Evolutionary conservation across 192 early-diverging fungal species (phyloP).

Genomic region (Dissophora ornata): DNA sequence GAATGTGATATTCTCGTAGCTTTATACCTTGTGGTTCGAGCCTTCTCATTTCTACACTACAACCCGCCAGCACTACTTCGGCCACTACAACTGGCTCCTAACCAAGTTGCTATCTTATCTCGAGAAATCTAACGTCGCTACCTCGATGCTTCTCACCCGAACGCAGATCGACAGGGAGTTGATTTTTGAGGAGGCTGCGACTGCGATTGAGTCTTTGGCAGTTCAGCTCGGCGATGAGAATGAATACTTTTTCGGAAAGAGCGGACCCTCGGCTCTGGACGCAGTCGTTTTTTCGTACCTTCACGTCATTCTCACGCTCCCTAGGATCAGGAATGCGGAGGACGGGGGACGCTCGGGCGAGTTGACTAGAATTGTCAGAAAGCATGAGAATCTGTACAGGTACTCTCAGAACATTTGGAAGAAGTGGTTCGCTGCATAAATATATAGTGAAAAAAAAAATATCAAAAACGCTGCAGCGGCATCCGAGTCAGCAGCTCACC

Average conservation of each 20-base stretch:
- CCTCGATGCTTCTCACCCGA: conserved; percentile 47
- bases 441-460: too few species aligned
- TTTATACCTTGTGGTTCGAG: conserved; percentile 53
- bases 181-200: conserved; percentile 48
- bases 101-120: conserved; percentile 18
- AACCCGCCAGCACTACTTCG: conserved; percentile 49
- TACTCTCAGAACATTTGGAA: conserved; percentile 54
- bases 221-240: conserved; percentile 19
- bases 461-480: too few species aligned
- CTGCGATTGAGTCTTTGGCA: conserved; percentile 32
- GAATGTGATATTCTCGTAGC: too few species aligned
- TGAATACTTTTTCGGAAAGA: conserved; percentile 52
- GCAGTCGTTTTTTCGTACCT: conserved; percentile 47
- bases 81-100: conserved; percentile 35
- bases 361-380: conserved; percentile 41
- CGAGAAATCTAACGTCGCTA: conserved; percentile 32
- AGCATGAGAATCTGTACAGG: conserved; percentile 38
- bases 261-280: conserved; percentile 31
- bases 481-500: too few species aligned
- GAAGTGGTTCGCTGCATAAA: conserved; percentile 33
- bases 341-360: conserved; percentile 41
- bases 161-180: conserved; percentile 48
- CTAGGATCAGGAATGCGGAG: conserved; percentile 25
- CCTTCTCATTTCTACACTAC: conserved; percentile 41
- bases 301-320: conserved; percentile 49